phyloP scores from a whole-genome alignment of 441 rosid genomes.

The Metrosideros polymorpha region DNA sequence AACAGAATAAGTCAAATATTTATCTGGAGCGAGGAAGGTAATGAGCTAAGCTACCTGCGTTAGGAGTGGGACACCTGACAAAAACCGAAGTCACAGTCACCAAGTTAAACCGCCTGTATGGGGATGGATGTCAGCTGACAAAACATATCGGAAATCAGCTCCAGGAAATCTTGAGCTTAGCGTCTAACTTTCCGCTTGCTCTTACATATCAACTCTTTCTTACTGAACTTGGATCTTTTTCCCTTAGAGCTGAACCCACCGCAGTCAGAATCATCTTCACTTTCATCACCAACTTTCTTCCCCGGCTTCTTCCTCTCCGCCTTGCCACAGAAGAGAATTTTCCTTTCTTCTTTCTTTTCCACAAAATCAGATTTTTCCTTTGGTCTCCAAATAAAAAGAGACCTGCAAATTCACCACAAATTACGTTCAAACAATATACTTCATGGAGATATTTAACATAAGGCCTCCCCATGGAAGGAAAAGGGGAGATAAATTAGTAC shows the following conservation, averaged over 20 bases:
- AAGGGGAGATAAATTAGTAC: not conserved
- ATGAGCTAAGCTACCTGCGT: not conserved
- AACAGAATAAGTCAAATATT: not conserved
- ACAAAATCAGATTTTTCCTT: constrained; percentile 34
- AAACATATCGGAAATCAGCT: not conserved
- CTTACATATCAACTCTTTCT: constrained; percentile 13
- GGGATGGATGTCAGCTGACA: not conserved
- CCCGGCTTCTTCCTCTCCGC: constrained; percentile 35
- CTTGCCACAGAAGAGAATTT: constrained; percentile 42
- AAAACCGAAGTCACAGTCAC: not conserved
- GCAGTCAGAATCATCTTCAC: constrained; percentile 51
- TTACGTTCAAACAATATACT: not conserved
- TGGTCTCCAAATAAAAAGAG: constrained; percentile 89
- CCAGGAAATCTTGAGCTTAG: not conserved
- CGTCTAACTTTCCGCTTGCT: constrained; percentile 25
- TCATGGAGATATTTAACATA: not conserved
- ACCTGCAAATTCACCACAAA: constrained; percentile 31
- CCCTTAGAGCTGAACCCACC: constrained; percentile 35
- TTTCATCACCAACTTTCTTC: constrained; percentile 26
- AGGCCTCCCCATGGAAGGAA: not conserved
- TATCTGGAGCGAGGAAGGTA: not conserved
- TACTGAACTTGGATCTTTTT: constrained; percentile 33
- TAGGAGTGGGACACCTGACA: not conserved
- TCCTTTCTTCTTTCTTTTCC: constrained; percentile 45
- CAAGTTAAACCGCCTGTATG: not conserved